Evolutionary conservation across 305 asterid species (phyloP).

Genomic region (Fraxinus paxiana): DNA sequence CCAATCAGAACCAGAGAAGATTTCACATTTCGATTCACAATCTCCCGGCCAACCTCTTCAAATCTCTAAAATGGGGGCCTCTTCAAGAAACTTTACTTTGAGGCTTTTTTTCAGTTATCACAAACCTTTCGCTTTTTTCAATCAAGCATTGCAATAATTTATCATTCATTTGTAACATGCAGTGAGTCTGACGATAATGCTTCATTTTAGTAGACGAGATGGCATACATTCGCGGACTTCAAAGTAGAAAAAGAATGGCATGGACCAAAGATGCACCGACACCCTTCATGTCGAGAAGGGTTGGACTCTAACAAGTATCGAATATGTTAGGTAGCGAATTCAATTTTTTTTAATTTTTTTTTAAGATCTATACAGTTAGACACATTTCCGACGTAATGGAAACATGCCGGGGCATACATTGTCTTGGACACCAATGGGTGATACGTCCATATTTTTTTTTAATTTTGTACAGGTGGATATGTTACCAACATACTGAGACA

Average conservation of each 20-base stretch:
- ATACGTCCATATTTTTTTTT: background rate
- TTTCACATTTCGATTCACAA: background rate
- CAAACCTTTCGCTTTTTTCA: background rate
- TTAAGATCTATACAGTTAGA: background rate
- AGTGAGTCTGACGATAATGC: background rate
- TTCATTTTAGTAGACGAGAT: background rate
- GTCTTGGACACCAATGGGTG: background rate
- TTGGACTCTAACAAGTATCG: background rate
- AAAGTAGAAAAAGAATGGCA: background rate
- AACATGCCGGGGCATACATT: background rate
- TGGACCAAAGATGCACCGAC: background rate
- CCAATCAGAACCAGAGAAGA: background rate
- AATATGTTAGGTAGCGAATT: background rate
- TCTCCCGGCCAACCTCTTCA: background rate
- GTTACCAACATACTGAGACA: too few species aligned
- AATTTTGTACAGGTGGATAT: too few species aligned
- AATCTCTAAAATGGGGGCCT: background rate
- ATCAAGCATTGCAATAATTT: background rate
- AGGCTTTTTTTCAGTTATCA: background rate
- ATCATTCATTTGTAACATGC: background rate
- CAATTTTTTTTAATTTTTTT: background rate
- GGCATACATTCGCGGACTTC: background rate
- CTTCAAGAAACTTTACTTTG: background rate
- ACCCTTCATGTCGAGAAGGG: background rate
- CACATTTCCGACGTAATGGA: background rate